Conservation (phyloP, 208 protist species). For the Leishmania tarentolae region DNA sequence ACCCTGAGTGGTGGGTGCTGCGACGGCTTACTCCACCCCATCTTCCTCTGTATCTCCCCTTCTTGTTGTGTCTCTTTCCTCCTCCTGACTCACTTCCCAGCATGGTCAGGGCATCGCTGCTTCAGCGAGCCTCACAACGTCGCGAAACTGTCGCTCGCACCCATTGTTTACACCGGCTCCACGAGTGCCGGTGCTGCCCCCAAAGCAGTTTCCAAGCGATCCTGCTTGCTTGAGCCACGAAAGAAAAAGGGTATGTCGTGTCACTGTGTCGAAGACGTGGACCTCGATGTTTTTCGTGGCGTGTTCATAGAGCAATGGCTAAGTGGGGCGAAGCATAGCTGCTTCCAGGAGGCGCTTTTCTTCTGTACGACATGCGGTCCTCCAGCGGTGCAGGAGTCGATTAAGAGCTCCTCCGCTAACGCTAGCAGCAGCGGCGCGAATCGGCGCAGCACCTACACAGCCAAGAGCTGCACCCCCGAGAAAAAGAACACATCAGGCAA, state of each 20-base stretch:
- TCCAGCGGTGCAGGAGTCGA: slow-evolving; percentile 31
- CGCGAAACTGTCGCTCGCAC: slow-evolving; percentile 30
- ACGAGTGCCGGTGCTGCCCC: slow-evolving; percentile 13
- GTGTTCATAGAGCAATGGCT: slow-evolving; percentile 55
- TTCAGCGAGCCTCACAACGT: slow-evolving; percentile 4
- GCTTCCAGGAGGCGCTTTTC: slow-evolving; percentile 42
- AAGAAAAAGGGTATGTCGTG: slow-evolving; percentile 39
- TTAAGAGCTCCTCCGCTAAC: slow-evolving; percentile 10
- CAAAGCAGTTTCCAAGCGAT: slow-evolving; percentile 14
- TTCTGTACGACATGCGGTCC: slow-evolving; percentile 52
- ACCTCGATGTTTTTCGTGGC: slow-evolving; percentile 49
- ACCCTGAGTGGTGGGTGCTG: not conserved
- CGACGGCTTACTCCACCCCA: not conserved
- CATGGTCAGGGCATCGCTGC: slow-evolving; percentile 4
- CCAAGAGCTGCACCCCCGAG: slow-evolving; percentile 6
- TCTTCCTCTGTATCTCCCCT: not conserved
- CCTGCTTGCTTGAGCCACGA: slow-evolving; percentile 38
- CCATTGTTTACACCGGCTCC: slow-evolving; percentile 28
- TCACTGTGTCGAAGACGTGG: slow-evolving; percentile 42
- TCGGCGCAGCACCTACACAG: not conserved
- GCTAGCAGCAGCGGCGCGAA: not conserved
- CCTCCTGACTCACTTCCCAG: not conserved
- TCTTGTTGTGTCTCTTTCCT: not conserved
- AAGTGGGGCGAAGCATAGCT: slow-evolving; percentile 25
- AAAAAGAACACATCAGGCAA: slow-evolving; percentile 26